Evolutionary conservation across 768 basidiomycete genomes (phyloP), one percentile per base, ranked within the genome.

Genomic region (Amanita exitialis): DNA sequence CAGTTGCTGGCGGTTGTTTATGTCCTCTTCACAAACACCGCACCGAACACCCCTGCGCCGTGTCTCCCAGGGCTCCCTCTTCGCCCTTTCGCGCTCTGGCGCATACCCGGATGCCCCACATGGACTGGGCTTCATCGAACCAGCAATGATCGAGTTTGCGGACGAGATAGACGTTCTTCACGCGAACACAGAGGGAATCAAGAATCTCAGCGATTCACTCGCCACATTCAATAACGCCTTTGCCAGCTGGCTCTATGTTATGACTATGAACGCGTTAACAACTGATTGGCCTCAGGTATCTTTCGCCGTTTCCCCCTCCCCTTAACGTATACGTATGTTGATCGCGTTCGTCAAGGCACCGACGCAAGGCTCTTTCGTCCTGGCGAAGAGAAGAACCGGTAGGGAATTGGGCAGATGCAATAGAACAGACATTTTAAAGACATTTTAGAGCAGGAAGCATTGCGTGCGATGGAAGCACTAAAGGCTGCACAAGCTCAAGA

Each of bases 221-320:
- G 77, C 79, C 12, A 82, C 80, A 4, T 95, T 95, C 73, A 96
- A 96, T 63, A 93, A 97, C 66, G 80, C 82, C 12, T 95, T 97
- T 60, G 87, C 93, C 12, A 90, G 88, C 61, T 94, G 83, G 78
- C 66, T 95, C 9, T 94, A 93, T 62, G 80, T 84, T 20, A 83
- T 94, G 80, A 86, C 90, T 62, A 95, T 97, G 90, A 92, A 94
- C 61, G 82, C 90, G 2, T 76, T 95, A 51, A 92, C 91, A n/a
- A 83, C 83, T 0, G 93, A 96, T 62, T 96, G 91, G 91, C 81
- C 79, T 0, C 86, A 93, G 75, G 90, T 84, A 54, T 52, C 16
- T 13, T 32, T 73, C n/a, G 54, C 2, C 58, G 15, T 25, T 30
- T 28, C 10, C 30, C 10, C 30, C 30, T 9, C 30, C 2, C 18